Evolutionary conservation across 2,329 filamentous ascomycete genomes (phyloP), one percentile per base, ranked within the genome.

Genomic region (Aspergillus flavus): DNA sequence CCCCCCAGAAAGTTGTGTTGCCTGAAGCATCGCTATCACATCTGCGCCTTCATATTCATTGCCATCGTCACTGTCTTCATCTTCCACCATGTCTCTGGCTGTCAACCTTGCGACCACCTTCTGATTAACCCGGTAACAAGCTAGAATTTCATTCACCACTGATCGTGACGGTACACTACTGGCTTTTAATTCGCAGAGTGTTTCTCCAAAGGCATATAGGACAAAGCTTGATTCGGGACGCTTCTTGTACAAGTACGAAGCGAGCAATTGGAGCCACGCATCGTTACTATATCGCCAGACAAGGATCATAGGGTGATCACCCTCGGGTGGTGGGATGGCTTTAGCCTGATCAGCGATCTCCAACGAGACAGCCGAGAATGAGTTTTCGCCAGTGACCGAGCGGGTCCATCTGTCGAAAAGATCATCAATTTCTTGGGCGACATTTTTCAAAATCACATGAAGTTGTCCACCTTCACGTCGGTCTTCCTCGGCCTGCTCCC

Each of bases 161-260:
- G 64, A 64, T 10, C 75, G 71, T 2, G 71, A 71, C 6, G 74
- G 65, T 9, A 66, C 34, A 9, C 56, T 67, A 9, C 63, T 69
- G 1, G 71, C 67, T 59, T 78, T 78, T 16, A 77, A 72, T 36
- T 72, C 68, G 46, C 76, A 78, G 4, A 78, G 64, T 7, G 61
- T 62, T 34, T 78, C 76, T 0, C 76, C 74, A 45, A 76, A 75
- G 1, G 75, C 75, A 41, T 75, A 73, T 11, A 76, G 67, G 5
- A 68, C 67, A 56, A 76, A 75, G 6, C 62, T 68, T 2, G 67
- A 69, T 1, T 57, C 59, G 14, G 67, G 69, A 26, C 63, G 53
- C 46, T 59, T 63, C 14, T 66, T 58, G 63, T 82, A 80, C 1
- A 74, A 67, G 32, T 72, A 78, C 1, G 79, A 81, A 2, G 81